These are phyloP conservation scores for Bondarzewia mesenterica DNA, from an alignment of 1,284 basidiomycete species.

Conservation along the genomic window DNA sequence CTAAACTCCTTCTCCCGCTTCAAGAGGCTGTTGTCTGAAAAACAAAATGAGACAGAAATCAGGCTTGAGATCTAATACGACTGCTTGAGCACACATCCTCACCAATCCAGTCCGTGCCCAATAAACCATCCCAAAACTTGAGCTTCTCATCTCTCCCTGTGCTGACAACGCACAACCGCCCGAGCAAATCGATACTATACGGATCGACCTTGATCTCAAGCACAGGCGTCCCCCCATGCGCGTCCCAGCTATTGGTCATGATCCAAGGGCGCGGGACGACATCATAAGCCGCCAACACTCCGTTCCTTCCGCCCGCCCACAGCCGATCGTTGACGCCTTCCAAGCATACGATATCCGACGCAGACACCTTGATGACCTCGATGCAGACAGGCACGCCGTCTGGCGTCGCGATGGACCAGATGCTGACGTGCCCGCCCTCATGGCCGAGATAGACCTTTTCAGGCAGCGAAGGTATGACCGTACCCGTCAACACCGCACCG, in stretches of 20 bases:
- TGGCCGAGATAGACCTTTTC: conserved; percentile 82
- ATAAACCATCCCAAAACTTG: conserved; percentile 85
- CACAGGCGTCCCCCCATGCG: conserved; percentile 79
- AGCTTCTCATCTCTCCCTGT: conserved; percentile 73
- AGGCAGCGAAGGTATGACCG: conserved; percentile 65
- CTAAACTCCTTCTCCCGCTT: conserved; percentile 76
- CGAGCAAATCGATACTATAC: conserved; percentile 56
- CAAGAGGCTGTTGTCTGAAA: conserved; percentile 62
- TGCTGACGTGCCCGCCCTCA: conserved; percentile 81
- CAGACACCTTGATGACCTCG: conserved; percentile 69
- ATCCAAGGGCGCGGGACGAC: conserved; percentile 69
- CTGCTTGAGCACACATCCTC: conserved; percentile 16
- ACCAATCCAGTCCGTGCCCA: conserved; percentile 85
- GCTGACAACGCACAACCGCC: conserved; percentile 67
- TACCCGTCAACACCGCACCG: conserved; percentile 78
- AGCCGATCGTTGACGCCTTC: conserved; percentile 75
- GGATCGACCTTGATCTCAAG: conserved; percentile 65
- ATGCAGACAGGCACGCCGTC: conserved; percentile 52
- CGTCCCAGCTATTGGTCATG: conserved; percentile 86
- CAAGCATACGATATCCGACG: conserved; percentile 72
- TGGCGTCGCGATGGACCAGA: conserved; percentile 55
- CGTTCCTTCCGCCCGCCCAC: conserved; percentile 83
- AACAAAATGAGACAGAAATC: neutral
- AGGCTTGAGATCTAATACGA: conserved; percentile 1
- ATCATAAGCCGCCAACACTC: conserved; percentile 81